A percentile compares a stretch with the other conserved stretches of the same genome.
phyloP scores from a whole-genome alignment of 306 rosid species.

The Trifolium repens region DNA sequence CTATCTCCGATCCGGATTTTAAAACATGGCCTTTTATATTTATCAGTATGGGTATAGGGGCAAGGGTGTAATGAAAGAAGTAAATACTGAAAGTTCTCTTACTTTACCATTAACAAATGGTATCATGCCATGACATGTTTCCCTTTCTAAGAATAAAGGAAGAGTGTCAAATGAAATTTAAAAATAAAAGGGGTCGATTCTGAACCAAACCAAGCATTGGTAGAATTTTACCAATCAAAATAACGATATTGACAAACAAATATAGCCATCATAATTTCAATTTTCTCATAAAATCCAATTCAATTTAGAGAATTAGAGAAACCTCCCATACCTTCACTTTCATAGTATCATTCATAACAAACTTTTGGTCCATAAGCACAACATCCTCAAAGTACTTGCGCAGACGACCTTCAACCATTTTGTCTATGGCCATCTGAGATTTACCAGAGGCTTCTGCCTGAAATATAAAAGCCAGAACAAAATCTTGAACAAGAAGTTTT shows the following conservation, averaged over 20 bases:
- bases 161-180: conserved; percentile 6
- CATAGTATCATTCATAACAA: conserved; percentile 65
- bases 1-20: too few relatives aligned
- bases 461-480: conserved; percentile 38
- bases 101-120: neutral
- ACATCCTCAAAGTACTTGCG: conserved; percentile 93
- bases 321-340: conserved; percentile 70
- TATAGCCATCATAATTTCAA: conserved; percentile 12
- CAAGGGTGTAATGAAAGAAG: neutral
- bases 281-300: conserved; percentile 25
- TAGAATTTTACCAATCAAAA: conserved; percentile 32
- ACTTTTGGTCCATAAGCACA: conserved; percentile 90
- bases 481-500: neutral
- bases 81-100: neutral
- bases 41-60: too few relatives aligned
- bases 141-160: neutral
- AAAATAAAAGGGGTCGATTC: conserved; percentile 3
- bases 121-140: too few relatives aligned
- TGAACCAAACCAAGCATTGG: conserved; percentile 6
- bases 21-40: too few relatives aligned
- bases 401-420: conserved; percentile 92
- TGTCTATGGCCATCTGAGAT: conserved; percentile 85
- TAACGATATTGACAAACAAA: conserved; percentile 28
- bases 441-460: conserved; percentile 90
- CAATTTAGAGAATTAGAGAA: conserved; percentile 29